Evolutionary conservation across 192 early-diverging fungal species (phyloP).

Genomic region (Kickxella alabastrina): DNA sequence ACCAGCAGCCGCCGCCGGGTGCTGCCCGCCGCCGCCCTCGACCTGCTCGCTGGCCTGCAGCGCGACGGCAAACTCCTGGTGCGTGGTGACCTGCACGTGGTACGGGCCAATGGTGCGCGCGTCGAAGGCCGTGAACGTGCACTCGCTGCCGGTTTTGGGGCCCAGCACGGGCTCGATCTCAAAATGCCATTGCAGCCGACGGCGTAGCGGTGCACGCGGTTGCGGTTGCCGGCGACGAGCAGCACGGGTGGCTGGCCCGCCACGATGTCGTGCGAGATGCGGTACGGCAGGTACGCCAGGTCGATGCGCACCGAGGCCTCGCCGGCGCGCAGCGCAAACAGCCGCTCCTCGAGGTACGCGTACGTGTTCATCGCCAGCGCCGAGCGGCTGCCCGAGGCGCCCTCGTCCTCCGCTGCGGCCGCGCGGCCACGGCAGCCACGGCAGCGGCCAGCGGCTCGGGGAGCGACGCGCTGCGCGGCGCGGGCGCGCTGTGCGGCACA

Average conservation of each 20-base stretch:
- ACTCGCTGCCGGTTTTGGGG: conserved; percentile 24
- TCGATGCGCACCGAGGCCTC: conserved; percentile 16
- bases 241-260: conserved; percentile 37
- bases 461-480: no score
- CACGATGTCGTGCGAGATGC: conserved; percentile 47
- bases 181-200: conserved; percentile 38
- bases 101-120: conserved; percentile 38
- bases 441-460: no score
- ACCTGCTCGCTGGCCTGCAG: conserved; percentile 32
- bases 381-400: not conserved
- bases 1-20: conserved; percentile 22
- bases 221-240: conserved; percentile 46
- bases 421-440: not conserved
- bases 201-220: conserved; percentile 43
- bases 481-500: no score
- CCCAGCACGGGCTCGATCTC: conserved; percentile 43
- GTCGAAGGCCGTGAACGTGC: conserved; percentile 44
- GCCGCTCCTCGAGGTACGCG: conserved; percentile 47
- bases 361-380: conserved; percentile 35
- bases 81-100: conserved; percentile 46
- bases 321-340: conserved; percentile 23
- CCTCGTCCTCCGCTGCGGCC: not conserved
- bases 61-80: conserved; percentile 48
- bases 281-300: conserved; percentile 44
- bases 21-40: not conserved